Conservation (phyloP, 371 early-diverging fungal genomes). For the Amoeboaphelidium protococcarum region DNA sequence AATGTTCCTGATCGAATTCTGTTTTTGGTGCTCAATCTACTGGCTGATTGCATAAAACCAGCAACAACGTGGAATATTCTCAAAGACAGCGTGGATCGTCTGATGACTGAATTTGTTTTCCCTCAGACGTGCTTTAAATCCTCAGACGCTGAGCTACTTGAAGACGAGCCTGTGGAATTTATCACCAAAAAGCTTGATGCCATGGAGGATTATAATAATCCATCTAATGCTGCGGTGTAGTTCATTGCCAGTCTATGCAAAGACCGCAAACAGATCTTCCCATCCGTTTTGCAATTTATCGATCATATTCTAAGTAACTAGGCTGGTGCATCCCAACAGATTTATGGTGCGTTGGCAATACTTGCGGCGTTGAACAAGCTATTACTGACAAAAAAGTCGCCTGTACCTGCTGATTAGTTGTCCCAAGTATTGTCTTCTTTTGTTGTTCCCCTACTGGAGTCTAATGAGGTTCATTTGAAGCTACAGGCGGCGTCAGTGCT, state of each 20-base stretch:
- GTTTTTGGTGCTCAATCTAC: constrained; percentile 10
- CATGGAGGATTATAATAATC: constrained; percentile 43
- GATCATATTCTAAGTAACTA: constrained; percentile 22
- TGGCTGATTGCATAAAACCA: constrained; percentile 28
- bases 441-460: neutral
- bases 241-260: constrained; percentile 41
- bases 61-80: constrained; percentile 61
- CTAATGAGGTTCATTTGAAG: neutral
- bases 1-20: constrained; percentile 13
- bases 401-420: no score
- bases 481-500: neutral
- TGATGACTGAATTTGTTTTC: constrained; percentile 57
- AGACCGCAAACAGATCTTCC: constrained; percentile 45
- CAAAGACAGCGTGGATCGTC: constrained; percentile 41
- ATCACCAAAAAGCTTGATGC: constrained; percentile 54
- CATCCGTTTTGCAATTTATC: constrained; percentile 38
- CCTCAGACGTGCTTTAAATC: constrained; percentile 55
- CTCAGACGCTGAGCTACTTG: constrained; percentile 64
- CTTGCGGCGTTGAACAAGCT: constrained; percentile 29
- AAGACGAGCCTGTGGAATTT: constrained; percentile 65
- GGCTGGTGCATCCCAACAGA: constrained; percentile 13
- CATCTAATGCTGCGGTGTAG: constrained; percentile 30
- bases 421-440: neutral
- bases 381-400: neutral
- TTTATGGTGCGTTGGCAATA: constrained; percentile 69